These are phyloP conservation scores for Epichloe uncinata DNA, from an alignment of 2,329 filamentous ascomycete species.

Conservation along the genomic window DNA sequence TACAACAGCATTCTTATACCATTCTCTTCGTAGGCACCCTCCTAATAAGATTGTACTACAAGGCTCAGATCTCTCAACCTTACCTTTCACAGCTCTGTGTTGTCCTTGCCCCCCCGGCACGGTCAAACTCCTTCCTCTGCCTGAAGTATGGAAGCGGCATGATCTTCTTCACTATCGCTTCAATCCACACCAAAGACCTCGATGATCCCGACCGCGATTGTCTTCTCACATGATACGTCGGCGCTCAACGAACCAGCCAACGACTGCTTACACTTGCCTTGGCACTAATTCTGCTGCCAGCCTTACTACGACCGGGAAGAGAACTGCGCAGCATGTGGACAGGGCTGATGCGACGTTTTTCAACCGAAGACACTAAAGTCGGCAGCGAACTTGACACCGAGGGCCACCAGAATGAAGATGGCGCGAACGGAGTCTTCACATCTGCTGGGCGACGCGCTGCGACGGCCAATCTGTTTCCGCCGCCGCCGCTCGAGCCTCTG, in stretches of 20 bases:
- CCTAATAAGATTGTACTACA: no score
- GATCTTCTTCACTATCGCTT: slow-evolving; percentile 2
- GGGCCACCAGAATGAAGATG: slow-evolving; percentile 22
- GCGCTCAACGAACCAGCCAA: background rate
- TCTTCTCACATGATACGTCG: background rate
- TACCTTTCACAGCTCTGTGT: background rate
- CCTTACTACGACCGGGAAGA: slow-evolving; percentile 1
- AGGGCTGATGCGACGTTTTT: slow-evolving; percentile 56
- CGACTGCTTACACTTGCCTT: background rate
- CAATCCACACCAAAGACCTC: background rate
- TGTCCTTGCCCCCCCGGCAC: background rate
- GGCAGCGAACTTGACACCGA: slow-evolving; percentile 15
- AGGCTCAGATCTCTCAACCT: no score
- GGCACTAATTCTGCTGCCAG: background rate
- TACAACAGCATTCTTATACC: no score
- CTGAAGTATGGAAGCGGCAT: background rate
- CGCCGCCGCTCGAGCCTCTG: slow-evolving; percentile 76
- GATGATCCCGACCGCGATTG: background rate
- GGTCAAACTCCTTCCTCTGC: background rate
- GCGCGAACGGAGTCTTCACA: slow-evolving; percentile 44
- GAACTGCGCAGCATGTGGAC: slow-evolving; percentile 33
- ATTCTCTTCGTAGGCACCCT: no score
- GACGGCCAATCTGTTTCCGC: slow-evolving; percentile 60
- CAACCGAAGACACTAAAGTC: slow-evolving; percentile 29
- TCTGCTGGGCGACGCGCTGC: slow-evolving; percentile 34